These are phyloP conservation scores for Clarkia xantiana DNA, from an alignment of 345 rosid species.

Conservation along the genomic window DNA sequence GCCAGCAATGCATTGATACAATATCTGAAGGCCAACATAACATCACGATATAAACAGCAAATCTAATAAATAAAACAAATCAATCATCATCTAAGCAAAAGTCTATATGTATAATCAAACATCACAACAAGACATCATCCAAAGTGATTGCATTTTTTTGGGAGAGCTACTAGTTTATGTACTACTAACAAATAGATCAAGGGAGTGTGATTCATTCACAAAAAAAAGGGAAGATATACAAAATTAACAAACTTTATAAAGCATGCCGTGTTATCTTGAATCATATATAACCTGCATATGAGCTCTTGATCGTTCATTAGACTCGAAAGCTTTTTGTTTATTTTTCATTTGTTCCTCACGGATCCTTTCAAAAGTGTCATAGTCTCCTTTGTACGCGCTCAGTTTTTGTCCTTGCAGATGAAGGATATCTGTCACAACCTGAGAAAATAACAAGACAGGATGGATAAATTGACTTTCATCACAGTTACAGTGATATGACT, in stretches of 20 bases:
- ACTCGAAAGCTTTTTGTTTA: constrained; percentile 81
- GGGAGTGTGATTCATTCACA: not conserved
- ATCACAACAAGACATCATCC: too few relatives aligned
- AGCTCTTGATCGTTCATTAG: constrained; percentile 64
- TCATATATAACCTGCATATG: constrained; percentile 76
- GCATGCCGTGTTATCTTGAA: not conserved
- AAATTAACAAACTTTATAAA: constrained; percentile 1
- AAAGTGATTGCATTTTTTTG: too few relatives aligned
- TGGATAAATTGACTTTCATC: not conserved
- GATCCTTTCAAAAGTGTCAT: constrained; percentile 82
- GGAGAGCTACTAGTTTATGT: too few relatives aligned
- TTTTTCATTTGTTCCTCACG: constrained; percentile 76
- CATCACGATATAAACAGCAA: too few relatives aligned
- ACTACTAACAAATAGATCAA: too few relatives aligned
- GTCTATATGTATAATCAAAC: too few relatives aligned
- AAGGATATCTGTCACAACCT: constrained; percentile 97
- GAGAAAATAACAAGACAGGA: constrained; percentile 10
- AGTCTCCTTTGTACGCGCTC: constrained; percentile 65
- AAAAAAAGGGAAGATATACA: not conserved
- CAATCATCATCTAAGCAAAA: too few relatives aligned
- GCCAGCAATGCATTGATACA: too few relatives aligned
- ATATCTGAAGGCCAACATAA: too few relatives aligned
- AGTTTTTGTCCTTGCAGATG: constrained; percentile 82
- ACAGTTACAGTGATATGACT: not conserved
- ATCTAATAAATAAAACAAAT: too few relatives aligned